Conservation (phyloP, 2,329 filamentous ascomycete genomes). For the Diplodia mutila region DNA sequence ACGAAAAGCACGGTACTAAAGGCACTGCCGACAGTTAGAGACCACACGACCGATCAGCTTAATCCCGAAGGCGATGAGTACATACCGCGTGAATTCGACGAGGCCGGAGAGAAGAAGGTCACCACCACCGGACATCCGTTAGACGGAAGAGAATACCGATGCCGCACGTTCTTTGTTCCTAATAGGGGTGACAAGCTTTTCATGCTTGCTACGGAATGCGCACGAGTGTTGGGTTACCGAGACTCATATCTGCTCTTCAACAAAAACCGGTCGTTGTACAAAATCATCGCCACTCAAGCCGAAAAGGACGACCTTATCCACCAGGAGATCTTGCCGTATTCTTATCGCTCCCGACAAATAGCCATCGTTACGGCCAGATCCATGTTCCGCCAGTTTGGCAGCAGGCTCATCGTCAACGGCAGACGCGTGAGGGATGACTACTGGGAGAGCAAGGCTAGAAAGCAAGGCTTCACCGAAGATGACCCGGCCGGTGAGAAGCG, state of each 20-base stretch:
- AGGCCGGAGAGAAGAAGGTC: slow-evolving; percentile 93
- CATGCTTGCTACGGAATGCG: slow-evolving; percentile 98
- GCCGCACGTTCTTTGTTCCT: slow-evolving; percentile 90
- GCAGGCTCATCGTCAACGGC: slow-evolving; percentile 86
- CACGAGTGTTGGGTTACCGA: slow-evolving; percentile 87
- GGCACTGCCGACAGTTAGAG: slow-evolving; percentile 90
- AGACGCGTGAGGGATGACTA: slow-evolving; percentile 95
- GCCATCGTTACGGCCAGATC: slow-evolving; percentile 96
- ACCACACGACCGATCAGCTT: slow-evolving; percentile 96
- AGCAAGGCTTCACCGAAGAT: slow-evolving; percentile 97
- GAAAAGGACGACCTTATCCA: slow-evolving; percentile 96
- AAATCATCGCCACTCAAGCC: slow-evolving; percentile 93
- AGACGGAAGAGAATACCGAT: slow-evolving; percentile 85
- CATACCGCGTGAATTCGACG: slow-evolving; percentile 88
- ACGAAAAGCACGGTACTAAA: slow-evolving; percentile 82
- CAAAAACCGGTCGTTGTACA: slow-evolving; percentile 94
- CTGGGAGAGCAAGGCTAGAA: slow-evolving; percentile 95
- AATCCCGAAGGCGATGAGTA: slow-evolving; percentile 91
- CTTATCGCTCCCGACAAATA: slow-evolving; percentile 96
- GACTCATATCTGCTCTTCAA: slow-evolving; percentile 99
- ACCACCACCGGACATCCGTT: slow-evolving; percentile 78
- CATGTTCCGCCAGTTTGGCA: slow-evolving; percentile 99
- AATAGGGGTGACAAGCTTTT: slow-evolving; percentile 92
- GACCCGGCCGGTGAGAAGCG: slow-evolving; percentile 95
- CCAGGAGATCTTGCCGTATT: slow-evolving; percentile 95